Conservation (phyloP, 768 basidiomycete species). For the Amanita muscaria region DNA sequence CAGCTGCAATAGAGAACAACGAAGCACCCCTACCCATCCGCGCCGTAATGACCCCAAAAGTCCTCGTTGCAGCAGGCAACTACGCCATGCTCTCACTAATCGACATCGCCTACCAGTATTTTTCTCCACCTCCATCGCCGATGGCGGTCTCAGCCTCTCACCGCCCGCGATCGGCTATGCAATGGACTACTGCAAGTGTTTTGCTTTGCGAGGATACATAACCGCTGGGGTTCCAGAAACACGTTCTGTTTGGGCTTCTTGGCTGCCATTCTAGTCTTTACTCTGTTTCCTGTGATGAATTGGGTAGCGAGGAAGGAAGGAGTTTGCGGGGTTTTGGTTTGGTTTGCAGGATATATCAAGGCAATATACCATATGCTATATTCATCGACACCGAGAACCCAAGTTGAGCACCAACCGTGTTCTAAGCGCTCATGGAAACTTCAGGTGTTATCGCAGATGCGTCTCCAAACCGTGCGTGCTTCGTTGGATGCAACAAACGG, state of each 20-base stretch:
- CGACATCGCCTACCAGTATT: conserved; percentile 55
- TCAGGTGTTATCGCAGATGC: too few relatives aligned
- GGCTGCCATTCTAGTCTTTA: conserved; percentile 32
- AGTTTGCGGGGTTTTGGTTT: too few relatives aligned
- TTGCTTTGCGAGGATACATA: too few relatives aligned
- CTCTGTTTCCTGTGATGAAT: conserved; percentile 34
- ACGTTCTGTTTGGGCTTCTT: conserved; percentile 38
- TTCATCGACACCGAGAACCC: too few relatives aligned
- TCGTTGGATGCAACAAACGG: background rate
- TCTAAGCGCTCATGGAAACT: too few relatives aligned
- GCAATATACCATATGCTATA: too few relatives aligned
- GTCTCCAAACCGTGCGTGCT: background rate
- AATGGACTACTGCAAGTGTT: conserved; percentile 48
- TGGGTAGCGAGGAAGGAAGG: background rate
- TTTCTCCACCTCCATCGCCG: conserved; percentile 48
- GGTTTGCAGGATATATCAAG: too few relatives aligned
- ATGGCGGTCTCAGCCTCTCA: conserved; percentile 57
- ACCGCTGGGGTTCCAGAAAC: conserved; percentile 44
- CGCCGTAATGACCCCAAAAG: conserved; percentile 32
- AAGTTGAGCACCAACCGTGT: too few relatives aligned
- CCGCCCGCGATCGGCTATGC: conserved; percentile 46
- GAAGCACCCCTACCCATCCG: conserved; percentile 30
- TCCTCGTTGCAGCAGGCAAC: conserved; percentile 44
- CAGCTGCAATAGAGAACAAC: too few relatives aligned
- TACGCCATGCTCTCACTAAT: too few relatives aligned